Percentiles rank a stretch among this genome's conserved stretches.
Evolutionary conservation across 2,329 filamentous ascomycete species (phyloP).

Genomic region (Alternaria sp.): DNA sequence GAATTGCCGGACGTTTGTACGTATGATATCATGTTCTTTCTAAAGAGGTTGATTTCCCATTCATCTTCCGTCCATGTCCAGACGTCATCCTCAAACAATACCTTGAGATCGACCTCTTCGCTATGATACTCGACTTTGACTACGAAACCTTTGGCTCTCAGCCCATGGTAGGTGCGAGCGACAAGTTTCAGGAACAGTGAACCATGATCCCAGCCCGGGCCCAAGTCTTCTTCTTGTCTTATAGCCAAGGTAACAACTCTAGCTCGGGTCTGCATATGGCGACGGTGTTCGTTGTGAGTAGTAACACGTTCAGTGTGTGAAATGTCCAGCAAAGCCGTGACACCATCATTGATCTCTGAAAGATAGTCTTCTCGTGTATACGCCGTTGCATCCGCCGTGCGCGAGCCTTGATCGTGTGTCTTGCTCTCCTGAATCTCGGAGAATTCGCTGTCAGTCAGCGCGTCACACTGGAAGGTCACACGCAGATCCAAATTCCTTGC

Average conservation of each 20-base stretch:
- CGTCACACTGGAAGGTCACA: constrained; percentile 10
- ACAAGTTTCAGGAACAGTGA: not conserved
- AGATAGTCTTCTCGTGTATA: not conserved
- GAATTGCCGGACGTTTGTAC: not conserved
- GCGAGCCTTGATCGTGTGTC: not conserved
- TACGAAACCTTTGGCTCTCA: constrained; percentile 8
- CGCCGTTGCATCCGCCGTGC: not conserved
- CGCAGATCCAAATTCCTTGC: constrained; percentile 10
- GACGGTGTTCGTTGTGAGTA: not conserved
- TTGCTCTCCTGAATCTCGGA: not conserved
- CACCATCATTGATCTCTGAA: not conserved
- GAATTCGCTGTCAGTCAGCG: not conserved
- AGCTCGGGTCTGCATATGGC: not conserved
- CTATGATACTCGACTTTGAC: constrained; percentile 8
- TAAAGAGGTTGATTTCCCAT: not conserved
- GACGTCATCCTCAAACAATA: constrained; percentile 6
- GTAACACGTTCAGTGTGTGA: not conserved
- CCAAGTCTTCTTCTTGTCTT: constrained; percentile 1
- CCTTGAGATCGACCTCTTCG: constrained; percentile 1
- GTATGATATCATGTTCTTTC: not conserved
- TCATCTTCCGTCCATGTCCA: constrained; percentile 8
- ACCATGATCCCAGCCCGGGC: not conserved
- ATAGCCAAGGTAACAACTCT: constrained; percentile 4
- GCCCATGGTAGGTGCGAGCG: not conserved
- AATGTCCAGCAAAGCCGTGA: constrained; percentile 2